These are phyloP conservation scores for Rubia yunnanensis DNA, from an alignment of 257 asterid species.

Conservation along the genomic window DNA sequence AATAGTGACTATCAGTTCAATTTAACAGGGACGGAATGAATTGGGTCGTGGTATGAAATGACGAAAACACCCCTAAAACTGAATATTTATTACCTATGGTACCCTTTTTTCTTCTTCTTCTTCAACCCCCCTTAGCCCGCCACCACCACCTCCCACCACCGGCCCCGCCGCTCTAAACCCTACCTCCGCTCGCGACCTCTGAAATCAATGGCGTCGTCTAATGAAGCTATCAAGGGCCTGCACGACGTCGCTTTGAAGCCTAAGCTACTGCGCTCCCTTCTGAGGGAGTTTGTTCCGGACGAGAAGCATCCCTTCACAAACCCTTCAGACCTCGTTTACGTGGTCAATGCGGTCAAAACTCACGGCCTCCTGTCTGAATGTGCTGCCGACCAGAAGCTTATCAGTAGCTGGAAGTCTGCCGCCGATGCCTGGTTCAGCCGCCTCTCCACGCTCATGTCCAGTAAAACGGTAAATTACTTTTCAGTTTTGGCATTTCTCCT, in stretches of 20 bases:
- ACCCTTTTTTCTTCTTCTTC: no score
- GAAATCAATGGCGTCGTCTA: constrained; percentile 40
- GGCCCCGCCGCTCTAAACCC: no score
- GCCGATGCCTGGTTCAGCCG: constrained; percentile 83
- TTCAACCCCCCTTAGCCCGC: no score
- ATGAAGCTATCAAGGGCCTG: constrained; percentile 21
- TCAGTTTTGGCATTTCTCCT: not conserved
- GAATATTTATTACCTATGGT: no score
- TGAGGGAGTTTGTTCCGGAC: constrained; percentile 64
- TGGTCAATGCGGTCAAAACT: constrained; percentile 45
- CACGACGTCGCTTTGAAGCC: constrained; percentile 47
- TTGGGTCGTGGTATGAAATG: no score
- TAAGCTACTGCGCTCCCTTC: constrained; percentile 52
- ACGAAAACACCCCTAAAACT: no score
- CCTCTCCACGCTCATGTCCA: constrained; percentile 41
- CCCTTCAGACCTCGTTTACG: constrained; percentile 56
- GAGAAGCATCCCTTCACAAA: constrained; percentile 49
- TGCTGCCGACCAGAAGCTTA: constrained; percentile 26
- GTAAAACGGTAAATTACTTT: constrained; percentile 38
- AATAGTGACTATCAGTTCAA: no score
- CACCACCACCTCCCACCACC: no score
- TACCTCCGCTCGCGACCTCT: no score
- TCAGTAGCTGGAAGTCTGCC: constrained; percentile 54
- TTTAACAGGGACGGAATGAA: no score
- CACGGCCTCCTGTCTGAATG: constrained; percentile 54